These are phyloP conservation scores for Penicillium goetzii DNA, from an alignment of 495 filamentous ascomycete genomes.

Conservation along the genomic window DNA sequence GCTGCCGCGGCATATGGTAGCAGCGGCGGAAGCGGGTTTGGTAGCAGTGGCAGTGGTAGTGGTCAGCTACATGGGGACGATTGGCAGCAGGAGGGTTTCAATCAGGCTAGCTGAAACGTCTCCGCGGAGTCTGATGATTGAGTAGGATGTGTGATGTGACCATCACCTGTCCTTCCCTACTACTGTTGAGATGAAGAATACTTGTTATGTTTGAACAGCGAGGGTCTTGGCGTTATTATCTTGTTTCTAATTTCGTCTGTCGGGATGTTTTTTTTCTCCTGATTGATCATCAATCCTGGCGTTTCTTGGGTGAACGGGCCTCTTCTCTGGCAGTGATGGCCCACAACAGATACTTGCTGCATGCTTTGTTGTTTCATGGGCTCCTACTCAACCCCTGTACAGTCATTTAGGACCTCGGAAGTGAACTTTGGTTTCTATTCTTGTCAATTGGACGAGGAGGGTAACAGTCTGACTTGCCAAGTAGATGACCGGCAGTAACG, in stretches of 20 bases:
- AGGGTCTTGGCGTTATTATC: constrained; percentile 25
- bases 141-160: neutral
- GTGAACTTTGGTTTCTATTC: constrained; percentile 8
- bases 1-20: constrained; percentile 49
- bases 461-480: neutral
- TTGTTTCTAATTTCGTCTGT: constrained; percentile 8
- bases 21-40: constrained; percentile 36
- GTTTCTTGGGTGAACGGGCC: constrained; percentile 21
- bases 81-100: constrained; percentile 66
- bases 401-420: constrained; percentile 15
- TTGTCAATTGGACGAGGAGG: neutral
- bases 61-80: constrained; percentile 56
- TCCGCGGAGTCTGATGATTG: neutral
- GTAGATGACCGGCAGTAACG: neutral
- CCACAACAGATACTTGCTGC: constrained; percentile 9
- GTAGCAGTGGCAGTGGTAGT: constrained; percentile 35
- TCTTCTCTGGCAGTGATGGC: constrained; percentile 14
- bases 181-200: neutral
- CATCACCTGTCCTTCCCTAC: neutral
- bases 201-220: constrained; percentile 21
- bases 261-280: constrained; percentile 10
- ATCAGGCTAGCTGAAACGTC: constrained; percentile 31
- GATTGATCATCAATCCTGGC: constrained; percentile 19
- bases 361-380: constrained; percentile 17
- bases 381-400: constrained; percentile 17